Base-by-base conservation (phyloP, 345 rosid species). In the Citrus maxima region DNA sequence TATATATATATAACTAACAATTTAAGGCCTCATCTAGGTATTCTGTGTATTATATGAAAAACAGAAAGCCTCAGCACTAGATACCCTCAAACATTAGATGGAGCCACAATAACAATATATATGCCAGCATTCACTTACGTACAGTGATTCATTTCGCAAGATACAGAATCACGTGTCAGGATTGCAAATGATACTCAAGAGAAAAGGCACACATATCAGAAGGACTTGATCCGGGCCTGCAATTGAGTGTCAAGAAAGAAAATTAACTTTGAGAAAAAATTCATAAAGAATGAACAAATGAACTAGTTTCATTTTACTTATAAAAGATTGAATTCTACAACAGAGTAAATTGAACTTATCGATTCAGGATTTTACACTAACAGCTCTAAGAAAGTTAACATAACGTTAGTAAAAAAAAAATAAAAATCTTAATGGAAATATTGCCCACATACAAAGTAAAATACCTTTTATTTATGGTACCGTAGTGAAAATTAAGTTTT, bases 211-310 rank as follows among this genome's bases (percentile, higher is more conserved):
- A 88, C n/a, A 90, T 91, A 80, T 93, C 98, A 22, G 98, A 93
- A 68, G 99, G 95, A 81, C 93, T 88, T 28, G 98, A 88, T 77
- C 98, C 98, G 24, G 95, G 98, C 89, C 98, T 95, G 90, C 79
- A 81, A 77, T 10, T 27, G 65, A 71, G 62, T 55, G 77, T 62
- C 63, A 38, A 25, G 70, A 80, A 64, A 73, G 4, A 60, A 76
- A 46, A 76, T 60, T 59, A 56, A 67, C 4, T n/a, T 49, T 72
- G 6, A 60, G 28, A 78, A 71, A 67, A 24, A 75, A 72, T 63
- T 25, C 68, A 60, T 56, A 40, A 24, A 74, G 62, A 51, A 30
- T 18, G 14, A 51, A 51, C 28, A 21, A 9, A 10, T 18, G 2
- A 66, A 34, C 9, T 65, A 32, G 34, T 32, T 7, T 65, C 10